These are phyloP conservation scores for Nakaseomyces nivariensis DNA, from an alignment of 1,139 yeast species.

Conservation along the genomic window DNA sequence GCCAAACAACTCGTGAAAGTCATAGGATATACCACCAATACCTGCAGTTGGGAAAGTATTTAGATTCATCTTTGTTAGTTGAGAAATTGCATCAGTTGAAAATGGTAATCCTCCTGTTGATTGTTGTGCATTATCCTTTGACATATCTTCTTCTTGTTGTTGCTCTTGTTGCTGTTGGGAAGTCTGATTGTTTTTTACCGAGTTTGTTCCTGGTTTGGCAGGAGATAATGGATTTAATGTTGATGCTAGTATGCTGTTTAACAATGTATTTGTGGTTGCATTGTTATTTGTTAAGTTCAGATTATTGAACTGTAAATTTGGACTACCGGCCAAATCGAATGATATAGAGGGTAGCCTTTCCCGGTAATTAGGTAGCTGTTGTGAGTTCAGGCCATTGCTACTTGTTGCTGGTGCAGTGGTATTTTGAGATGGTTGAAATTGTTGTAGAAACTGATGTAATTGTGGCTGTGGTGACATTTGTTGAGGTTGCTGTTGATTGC, in stretches of 20 bases:
- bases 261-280: conserved; percentile 15
- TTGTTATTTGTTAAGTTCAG: not conserved
- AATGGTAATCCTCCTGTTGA: conserved; percentile 6
- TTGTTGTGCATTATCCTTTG: conserved; percentile 6
- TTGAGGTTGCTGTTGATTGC: conserved; percentile 4
- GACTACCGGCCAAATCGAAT: conserved; percentile 19
- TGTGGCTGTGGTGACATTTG: conserved; percentile 7
- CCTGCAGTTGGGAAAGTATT: conserved; percentile 28
- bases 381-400: not conserved
- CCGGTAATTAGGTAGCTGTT: not conserved
- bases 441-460: conserved; percentile 1
- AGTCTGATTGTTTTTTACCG: conserved; percentile 4
- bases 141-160: not conserved
- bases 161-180: not conserved
- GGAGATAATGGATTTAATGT: conserved; percentile 15
- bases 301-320: conserved; percentile 13
- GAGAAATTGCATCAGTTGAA: conserved; percentile 18
- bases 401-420: conserved; percentile 2
- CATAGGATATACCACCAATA: conserved; percentile 30
- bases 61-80: conserved; percentile 18
- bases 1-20: conserved; percentile 28
- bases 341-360: conserved; percentile 6
- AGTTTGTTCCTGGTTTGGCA: conserved; percentile 20
- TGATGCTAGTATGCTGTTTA: conserved; percentile 13
- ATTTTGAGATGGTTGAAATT: conserved; percentile 9